A percentile compares a stretch with the other conserved stretches of the same genome.
These are phyloP conservation scores for Mortierella sp. DNA, from an alignment of 371 early-diverging fungal species.

Conservation along the genomic window DNA sequence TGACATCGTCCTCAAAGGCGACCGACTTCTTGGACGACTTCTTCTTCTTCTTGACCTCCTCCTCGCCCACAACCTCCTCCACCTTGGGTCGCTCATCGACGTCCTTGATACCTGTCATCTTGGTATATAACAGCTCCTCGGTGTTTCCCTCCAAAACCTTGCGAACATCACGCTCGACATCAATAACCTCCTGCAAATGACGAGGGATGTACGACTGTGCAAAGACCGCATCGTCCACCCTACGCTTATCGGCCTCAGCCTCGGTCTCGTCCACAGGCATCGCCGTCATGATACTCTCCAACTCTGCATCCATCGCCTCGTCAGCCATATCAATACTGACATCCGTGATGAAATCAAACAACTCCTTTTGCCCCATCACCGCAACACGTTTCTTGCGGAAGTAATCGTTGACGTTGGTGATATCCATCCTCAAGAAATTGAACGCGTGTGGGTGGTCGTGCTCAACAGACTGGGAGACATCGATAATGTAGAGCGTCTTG, in stretches of 20 bases:
- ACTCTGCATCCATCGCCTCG: conserved; percentile 74
- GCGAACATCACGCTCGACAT: conserved; percentile 89
- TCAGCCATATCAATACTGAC: conserved; percentile 70
- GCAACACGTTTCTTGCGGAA: conserved; percentile 89
- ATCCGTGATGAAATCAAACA: conserved; percentile 94
- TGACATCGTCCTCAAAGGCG: background rate
- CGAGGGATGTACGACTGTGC: conserved; percentile 94
- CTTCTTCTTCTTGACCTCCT: background rate
- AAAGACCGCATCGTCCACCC: conserved; percentile 93
- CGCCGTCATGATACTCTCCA: conserved; percentile 68
- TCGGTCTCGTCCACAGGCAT: conserved; percentile 54
- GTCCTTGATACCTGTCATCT: conserved; percentile 64
- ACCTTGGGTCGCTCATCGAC: conserved; percentile 44
- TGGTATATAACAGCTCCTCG: conserved; percentile 75
- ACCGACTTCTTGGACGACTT: background rate
- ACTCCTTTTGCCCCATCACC: conserved; percentile 86
- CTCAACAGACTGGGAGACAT: conserved; percentile 99
- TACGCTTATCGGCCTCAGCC: conserved; percentile 61
- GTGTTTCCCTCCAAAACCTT: conserved; percentile 81
- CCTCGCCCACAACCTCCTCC: background rate
- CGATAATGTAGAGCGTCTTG: conserved; percentile 92
- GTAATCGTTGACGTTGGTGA: conserved; percentile 96
- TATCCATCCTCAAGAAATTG: conserved; percentile 98
- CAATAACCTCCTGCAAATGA: conserved; percentile 91
- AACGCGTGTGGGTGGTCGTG: conserved; percentile 99